Percentiles rank a stretch among this genome's conserved stretches.
These are phyloP conservation scores for Tolypocladium nubicola DNA, from an alignment of 2,329 filamentous ascomycete species.

Conservation along the genomic window DNA sequence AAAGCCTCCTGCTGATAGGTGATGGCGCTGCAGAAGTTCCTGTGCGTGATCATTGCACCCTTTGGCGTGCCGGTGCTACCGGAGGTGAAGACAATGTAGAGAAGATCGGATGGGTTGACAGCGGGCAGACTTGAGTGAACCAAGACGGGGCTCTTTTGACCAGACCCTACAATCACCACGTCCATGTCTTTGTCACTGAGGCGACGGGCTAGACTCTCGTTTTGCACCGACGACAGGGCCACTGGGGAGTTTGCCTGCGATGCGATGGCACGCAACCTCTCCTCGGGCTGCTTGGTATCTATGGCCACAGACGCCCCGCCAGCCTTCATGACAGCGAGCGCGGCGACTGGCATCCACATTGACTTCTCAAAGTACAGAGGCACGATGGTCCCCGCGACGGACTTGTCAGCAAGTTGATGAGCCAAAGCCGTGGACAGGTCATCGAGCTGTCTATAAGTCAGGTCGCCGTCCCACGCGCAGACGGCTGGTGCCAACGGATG, in stretches of 20 bases:
- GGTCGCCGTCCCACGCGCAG: constrained; percentile 14
- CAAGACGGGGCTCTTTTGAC: background rate
- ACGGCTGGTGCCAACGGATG: constrained; percentile 10
- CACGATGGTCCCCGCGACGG: constrained; percentile 8
- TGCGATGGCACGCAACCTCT: constrained; percentile 3
- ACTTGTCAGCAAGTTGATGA: background rate
- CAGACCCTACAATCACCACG: background rate
- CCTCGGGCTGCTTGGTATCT: constrained; percentile 7
- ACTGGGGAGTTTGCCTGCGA: constrained; percentile 1
- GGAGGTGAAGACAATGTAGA: constrained; percentile 12
- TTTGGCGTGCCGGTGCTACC: constrained; percentile 12
- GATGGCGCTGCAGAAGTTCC: constrained; percentile 7
- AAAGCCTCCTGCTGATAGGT: constrained; percentile 7
- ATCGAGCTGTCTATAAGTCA: constrained; percentile 8
- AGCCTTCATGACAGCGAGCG: constrained; percentile 12
- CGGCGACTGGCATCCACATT: constrained; percentile 11
- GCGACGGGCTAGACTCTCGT: background rate
- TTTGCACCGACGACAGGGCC: constrained; percentile 1
- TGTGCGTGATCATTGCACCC: constrained; percentile 11
- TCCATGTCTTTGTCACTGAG: background rate
- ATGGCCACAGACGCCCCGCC: constrained; percentile 15
- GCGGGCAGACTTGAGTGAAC: background rate
- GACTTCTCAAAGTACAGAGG: constrained; percentile 16
- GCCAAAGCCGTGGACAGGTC: constrained; percentile 2
- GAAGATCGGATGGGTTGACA: background rate